Percentiles rank a stretch among this genome's conserved stretches.
Evolutionary conservation across 805 yeast genomes (phyloP).

Genomic region (Ascoidea tarda): DNA sequence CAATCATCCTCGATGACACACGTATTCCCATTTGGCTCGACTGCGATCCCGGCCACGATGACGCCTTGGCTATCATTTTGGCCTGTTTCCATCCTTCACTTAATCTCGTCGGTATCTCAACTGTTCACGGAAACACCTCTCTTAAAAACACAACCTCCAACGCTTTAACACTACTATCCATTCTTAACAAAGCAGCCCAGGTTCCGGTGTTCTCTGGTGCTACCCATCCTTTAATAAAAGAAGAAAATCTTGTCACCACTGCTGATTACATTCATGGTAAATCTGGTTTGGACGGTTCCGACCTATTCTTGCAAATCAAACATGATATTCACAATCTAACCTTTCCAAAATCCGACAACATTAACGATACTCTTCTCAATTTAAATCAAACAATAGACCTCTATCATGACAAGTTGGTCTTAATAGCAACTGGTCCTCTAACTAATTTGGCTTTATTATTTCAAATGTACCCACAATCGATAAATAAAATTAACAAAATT

Average conservation of each 20-base stretch:
- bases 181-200: slow-evolving; percentile 27
- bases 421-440: slow-evolving; percentile 67
- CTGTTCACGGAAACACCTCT: slow-evolving; percentile 63
- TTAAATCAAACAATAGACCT: slow-evolving; percentile 23
- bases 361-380: slow-evolving; percentile 16
- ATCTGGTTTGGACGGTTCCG: slow-evolving; percentile 68
- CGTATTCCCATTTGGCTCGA: slow-evolving; percentile 71
- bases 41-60: slow-evolving; percentile 91
- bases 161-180: slow-evolving; percentile 52
- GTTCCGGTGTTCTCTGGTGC: slow-evolving; percentile 61
- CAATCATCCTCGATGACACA: neutral
- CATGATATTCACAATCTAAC: slow-evolving; percentile 24
- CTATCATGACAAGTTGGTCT: slow-evolving; percentile 33
- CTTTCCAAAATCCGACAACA: slow-evolving; percentile 14
- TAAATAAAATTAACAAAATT: slow-evolving; percentile 32
- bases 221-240: slow-evolving; percentile 36
- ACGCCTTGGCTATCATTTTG: slow-evolving; percentile 59
- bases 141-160: slow-evolving; percentile 53
- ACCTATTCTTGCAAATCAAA: slow-evolving; percentile 16
- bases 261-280: slow-evolving; percentile 51
- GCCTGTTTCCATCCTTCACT: slow-evolving; percentile 46
- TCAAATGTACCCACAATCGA: slow-evolving; percentile 37
- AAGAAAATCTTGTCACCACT: slow-evolving; percentile 29
- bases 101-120: slow-evolving; percentile 52
- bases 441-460: slow-evolving; percentile 57